Evolutionary conservation across 192 early-diverging fungal genomes (phyloP), one percentile per base, ranked within the genome.

Genomic region (Coemansia sp.): DNA sequence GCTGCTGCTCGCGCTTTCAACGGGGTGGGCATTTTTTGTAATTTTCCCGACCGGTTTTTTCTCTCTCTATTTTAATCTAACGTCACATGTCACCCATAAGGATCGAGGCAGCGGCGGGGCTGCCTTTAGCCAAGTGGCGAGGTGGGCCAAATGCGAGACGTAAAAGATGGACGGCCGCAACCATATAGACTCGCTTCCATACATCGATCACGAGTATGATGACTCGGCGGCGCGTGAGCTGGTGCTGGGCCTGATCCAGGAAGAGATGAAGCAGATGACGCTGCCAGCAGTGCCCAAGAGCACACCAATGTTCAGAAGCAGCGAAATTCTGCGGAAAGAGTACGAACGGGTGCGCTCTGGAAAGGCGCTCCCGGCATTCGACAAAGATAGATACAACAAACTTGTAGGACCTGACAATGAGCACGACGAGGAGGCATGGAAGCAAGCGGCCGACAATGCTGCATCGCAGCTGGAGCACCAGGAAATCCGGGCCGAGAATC

Each of bases 401-500:
- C 63, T 76, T 0, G 63, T 62, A 17, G 34, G 62, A 6, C 73
- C 73, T 2, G 44, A 34, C 17, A 48, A 30, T 3, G 20, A 40
- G 0, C 20, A 18, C n/a, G 23, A 44, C 21, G 66, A 52, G 3
- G 64, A 67, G 8, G 56, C 36, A 17, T 78, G 75, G 75, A 39
- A 26, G 31, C 15, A 11, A 21, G 69, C 69, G 2, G 60, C 64
- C 12, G 59, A 66, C 28, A 78, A 78, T 11, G 75, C 75, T 3
- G 69, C 69, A 5, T 50, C 75, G 6, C 75, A 78, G 57, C 60
- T 78, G 34, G 75, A 78, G 53, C 75, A 78, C 60, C 75, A 78
- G 38, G 31, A 12, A 11, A 66, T 63, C 14, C 53, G 75, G 14
- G 31, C 63, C 16, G 60, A 63, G n/a, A 78, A 78, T 38, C 46